Conservation (phyloP, 1,139 yeast genomes). For the Hyphopichia khmerensis region DNA sequence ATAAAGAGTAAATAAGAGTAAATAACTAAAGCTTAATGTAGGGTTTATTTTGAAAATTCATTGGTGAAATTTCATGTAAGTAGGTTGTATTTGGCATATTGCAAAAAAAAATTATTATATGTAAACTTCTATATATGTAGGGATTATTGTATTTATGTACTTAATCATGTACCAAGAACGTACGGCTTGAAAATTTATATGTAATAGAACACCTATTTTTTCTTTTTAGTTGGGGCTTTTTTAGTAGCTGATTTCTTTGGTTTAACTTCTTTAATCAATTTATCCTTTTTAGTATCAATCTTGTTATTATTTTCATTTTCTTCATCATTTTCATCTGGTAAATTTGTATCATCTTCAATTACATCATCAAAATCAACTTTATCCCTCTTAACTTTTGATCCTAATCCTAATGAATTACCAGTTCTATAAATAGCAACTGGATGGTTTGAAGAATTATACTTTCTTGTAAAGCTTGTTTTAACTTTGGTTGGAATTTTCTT, state of each 20-base stretch:
- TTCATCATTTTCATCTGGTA: slow-evolving; percentile 32
- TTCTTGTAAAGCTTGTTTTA: slow-evolving; percentile 83
- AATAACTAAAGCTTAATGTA: no score
- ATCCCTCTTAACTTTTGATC: slow-evolving; percentile 32
- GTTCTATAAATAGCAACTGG: slow-evolving; percentile 84
- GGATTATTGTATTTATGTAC: no score
- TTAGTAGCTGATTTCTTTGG: slow-evolving; percentile 13
- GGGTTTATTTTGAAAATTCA: no score
- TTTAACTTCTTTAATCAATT: slow-evolving; percentile 42
- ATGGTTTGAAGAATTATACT: slow-evolving; percentile 71
- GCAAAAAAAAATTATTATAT: no score
- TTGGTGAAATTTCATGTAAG: no score
- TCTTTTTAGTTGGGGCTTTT: not conserved
- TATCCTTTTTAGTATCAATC: slow-evolving; percentile 42
- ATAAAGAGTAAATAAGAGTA: no score
- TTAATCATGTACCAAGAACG: no score
- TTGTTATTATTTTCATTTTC: slow-evolving; percentile 27
- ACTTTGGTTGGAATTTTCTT: slow-evolving; percentile 72
- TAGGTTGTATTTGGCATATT: no score
- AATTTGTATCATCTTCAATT: slow-evolving; percentile 56
- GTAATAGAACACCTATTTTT: no score
- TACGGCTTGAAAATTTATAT: no score
- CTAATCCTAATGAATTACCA: slow-evolving; percentile 50
- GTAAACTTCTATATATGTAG: no score
- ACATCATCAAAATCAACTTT: slow-evolving; percentile 60